These are phyloP conservation scores for Schizosaccharomyces osmophilus DNA, from an alignment of 805 yeast species.

Conservation along the genomic window DNA sequence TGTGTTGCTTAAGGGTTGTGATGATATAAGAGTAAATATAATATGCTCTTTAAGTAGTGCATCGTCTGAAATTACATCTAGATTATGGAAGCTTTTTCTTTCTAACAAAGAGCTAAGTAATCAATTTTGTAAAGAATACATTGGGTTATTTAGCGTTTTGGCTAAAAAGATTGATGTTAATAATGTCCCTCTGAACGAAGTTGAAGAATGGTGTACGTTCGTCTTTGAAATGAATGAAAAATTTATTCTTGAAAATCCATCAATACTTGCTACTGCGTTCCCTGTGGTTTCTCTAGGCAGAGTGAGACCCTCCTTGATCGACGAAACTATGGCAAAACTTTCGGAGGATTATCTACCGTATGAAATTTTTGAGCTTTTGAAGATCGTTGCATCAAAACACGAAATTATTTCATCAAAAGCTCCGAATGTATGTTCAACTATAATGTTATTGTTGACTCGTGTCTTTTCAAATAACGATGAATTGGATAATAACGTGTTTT, in stretches of 20 bases:
- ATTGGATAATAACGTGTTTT: neutral
- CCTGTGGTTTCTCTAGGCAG: no score
- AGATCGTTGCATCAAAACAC: no score
- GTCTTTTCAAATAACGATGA: neutral
- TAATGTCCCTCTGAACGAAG: neutral
- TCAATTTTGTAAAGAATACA: neutral
- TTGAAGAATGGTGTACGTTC: no score
- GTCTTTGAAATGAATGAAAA: no score
- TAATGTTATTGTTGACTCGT: neutral
- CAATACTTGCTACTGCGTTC: no score
- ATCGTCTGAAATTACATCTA: neutral
- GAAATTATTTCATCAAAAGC: no score
- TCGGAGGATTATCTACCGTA: no score
- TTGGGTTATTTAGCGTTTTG: neutral
- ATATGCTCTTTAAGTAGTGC: neutral
- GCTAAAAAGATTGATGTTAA: neutral
- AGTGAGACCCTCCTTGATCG: no score
- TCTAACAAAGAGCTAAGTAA: neutral
- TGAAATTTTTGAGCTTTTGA: no score
- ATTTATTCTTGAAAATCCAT: no score
- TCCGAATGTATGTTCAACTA: no score
- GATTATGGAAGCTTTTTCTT: neutral
- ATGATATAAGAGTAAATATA: neutral
- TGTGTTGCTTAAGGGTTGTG: neutral
- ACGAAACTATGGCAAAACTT: no score